Percentiles rank a stretch among this genome's conserved stretches.
phyloP scores from a whole-genome alignment of 345 rosid species.

The Salix dunnii region DNA sequence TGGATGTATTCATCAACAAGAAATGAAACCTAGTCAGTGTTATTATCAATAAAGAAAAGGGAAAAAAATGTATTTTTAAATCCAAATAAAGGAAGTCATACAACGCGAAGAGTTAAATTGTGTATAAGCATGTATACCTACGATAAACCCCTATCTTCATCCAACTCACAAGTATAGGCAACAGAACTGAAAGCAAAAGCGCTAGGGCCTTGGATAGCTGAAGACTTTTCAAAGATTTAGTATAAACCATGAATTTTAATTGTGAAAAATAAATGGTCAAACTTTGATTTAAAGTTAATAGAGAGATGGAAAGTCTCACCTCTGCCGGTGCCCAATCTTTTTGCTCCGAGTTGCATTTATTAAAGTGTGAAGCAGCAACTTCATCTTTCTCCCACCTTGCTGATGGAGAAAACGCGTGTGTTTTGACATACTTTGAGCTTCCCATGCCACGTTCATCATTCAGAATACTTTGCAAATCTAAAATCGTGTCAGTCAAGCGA shows the following conservation, averaged over 20 bases:
- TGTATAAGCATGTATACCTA: background rate
- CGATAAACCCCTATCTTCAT: background rate
- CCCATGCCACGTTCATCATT: constrained; percentile 17
- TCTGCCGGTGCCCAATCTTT: constrained; percentile 1
- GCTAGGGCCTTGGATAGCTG: background rate
- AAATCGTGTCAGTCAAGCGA: constrained; percentile 15
- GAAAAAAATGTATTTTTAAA: background rate
- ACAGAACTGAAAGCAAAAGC: background rate
- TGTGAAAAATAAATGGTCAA: background rate
- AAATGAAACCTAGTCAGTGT: background rate
- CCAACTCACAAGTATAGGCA: background rate
- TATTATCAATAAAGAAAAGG: background rate
- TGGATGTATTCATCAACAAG: background rate
- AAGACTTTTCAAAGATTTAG: background rate
- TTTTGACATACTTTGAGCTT: constrained; percentile 32
- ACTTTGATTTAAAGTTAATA: background rate
- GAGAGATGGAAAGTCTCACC: constrained; percentile 25
- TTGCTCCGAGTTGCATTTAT: constrained; percentile 8
- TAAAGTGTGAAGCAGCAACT: constrained; percentile 13
- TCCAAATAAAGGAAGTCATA: background rate
- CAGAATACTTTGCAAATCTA: constrained; percentile 27
- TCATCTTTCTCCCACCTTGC: constrained; percentile 14
- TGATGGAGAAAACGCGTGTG: constrained; percentile 32
- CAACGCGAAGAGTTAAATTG: background rate
- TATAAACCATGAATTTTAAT: background rate